Evolutionary conservation across 805 yeast genomes (phyloP).

Genomic region (Lachancea sp.): DNA sequence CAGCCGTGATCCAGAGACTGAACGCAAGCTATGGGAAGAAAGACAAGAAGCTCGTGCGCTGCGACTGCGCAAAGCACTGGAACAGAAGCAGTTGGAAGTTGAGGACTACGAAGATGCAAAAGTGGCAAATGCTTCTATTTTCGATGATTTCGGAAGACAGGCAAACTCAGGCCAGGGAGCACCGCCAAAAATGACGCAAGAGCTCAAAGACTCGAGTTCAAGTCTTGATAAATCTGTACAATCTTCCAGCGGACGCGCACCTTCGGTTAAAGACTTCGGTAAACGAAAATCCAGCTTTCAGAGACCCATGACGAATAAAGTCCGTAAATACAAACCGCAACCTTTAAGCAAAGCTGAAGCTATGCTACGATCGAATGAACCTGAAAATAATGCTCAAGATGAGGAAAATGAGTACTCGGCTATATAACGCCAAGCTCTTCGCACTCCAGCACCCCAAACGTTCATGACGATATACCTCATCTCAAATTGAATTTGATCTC

Average conservation of each 20-base stretch:
- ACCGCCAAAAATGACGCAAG: neutral
- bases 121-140: constrained; percentile 8
- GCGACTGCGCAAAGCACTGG: constrained; percentile 17
- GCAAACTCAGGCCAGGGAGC: neutral
- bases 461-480: constrained; percentile 3
- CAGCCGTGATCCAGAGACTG: constrained; percentile 19
- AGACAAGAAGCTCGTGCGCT: constrained; percentile 20
- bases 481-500: neutral
- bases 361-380: neutral
- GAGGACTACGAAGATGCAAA: constrained; percentile 25
- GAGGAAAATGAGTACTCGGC: constrained; percentile 19
- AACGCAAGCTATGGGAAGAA: constrained; percentile 20
- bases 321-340: constrained; percentile 5
- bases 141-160: neutral
- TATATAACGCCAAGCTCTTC: constrained; percentile 7
- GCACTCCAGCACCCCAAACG: neutral
- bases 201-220: neutral
- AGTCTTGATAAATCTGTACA: neutral
- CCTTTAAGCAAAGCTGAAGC: neutral
- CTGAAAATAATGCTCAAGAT: neutral
- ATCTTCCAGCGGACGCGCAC: neutral
- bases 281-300: constrained; percentile 1
- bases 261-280: neutral
- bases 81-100: constrained; percentile 23
- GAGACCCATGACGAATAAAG: neutral